Conservation (phyloP, 129 eudicot species). For the Centaurea solstitialis region DNA sequence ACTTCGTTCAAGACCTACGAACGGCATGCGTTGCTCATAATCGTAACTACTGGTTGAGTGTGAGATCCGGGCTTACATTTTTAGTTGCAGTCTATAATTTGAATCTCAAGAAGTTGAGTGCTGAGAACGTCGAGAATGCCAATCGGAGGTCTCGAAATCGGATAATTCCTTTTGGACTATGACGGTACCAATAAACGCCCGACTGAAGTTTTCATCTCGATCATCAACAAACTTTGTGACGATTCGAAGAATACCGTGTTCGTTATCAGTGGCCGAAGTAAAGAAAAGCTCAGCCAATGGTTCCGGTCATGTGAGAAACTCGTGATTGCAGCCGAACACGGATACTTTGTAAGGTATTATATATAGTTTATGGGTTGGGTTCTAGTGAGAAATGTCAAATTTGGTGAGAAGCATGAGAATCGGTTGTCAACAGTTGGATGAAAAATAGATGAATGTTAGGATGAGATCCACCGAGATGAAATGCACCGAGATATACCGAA, state of each 20-base stretch:
- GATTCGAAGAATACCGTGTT: slow-evolving; percentile 33
- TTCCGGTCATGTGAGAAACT: slow-evolving; percentile 33
- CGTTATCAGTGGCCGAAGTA: slow-evolving; percentile 38
- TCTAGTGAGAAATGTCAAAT: too few relatives aligned
- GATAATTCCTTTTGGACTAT: slow-evolving; percentile 44
- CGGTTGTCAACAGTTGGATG: too few relatives aligned
- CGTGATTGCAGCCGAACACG: slow-evolving; percentile 44
- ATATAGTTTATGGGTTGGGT: background rate
- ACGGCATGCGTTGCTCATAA: slow-evolving; percentile 35
- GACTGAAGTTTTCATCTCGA: slow-evolving; percentile 25
- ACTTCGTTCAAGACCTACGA: slow-evolving; percentile 37
- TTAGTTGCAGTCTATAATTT: slow-evolving; percentile 39
- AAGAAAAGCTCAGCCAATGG: slow-evolving; percentile 32
- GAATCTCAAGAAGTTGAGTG: slow-evolving; percentile 9
- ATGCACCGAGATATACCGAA: too few relatives aligned
- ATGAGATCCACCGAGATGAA: too few relatives aligned
- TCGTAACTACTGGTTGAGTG: slow-evolving; percentile 11
- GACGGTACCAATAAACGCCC: slow-evolving; percentile 40
- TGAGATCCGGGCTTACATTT: slow-evolving; percentile 16
- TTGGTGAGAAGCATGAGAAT: too few relatives aligned
- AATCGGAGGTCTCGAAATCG: slow-evolving; percentile 24
- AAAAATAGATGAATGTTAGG: too few relatives aligned
- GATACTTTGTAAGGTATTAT: slow-evolving; percentile 41
- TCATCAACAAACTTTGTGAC: slow-evolving; percentile 32
- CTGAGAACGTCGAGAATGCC: slow-evolving; percentile 24